Base-by-base conservation (phyloP, 768 basidiomycete species). In the Pholiota conissans region DNA sequence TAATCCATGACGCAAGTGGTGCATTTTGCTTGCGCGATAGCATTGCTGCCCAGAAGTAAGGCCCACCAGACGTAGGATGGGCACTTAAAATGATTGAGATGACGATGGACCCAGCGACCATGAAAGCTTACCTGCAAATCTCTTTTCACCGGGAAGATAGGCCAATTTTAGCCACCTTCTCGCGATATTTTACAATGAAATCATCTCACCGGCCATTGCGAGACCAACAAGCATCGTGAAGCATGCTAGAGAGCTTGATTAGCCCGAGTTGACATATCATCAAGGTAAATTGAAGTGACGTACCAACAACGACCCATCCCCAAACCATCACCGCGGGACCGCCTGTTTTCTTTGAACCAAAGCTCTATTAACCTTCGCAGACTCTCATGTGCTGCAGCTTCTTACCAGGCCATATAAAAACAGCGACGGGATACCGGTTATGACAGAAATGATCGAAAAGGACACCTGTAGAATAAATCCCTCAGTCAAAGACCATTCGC, bases 1-100 rank as follows among this genome's bases (percentile, higher is more conserved):
- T 87, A 11, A 87, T 77, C 89, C 89, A 92, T 0, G 88, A 87
- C 2, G 87, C 85, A 28, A 90, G 75, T 0, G 87, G 74, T 3
- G 87, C 87, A 34, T 79, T 70, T 61, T 80, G 62, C 1, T 81
- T 82, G 52, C 74, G 74, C 1, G 86, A 84, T 0, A 91, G 71
- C 82, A 90, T 87, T 1, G 89, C 88, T n/a, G 88, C 84, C 90
- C 89, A 90, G 69, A 85, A 90, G 64, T 90, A 90, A 0, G 90
- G 89, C 0, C 89, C 89, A 5, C 89, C 87, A 49, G 83, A 85
- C 2, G 86, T 87, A 4, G 85, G 87, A 72, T 85, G 86, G 2
- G 87, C 85, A 60, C 85, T 87, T 50, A 24, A 10, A 40, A 20
- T 32, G 26, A 46, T 10, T 29, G 16, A 5, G 9, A 26, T 51